These are phyloP conservation scores for Pichia sp. DNA, from an alignment of 1,139 yeast genomes.

Conservation along the genomic window DNA sequence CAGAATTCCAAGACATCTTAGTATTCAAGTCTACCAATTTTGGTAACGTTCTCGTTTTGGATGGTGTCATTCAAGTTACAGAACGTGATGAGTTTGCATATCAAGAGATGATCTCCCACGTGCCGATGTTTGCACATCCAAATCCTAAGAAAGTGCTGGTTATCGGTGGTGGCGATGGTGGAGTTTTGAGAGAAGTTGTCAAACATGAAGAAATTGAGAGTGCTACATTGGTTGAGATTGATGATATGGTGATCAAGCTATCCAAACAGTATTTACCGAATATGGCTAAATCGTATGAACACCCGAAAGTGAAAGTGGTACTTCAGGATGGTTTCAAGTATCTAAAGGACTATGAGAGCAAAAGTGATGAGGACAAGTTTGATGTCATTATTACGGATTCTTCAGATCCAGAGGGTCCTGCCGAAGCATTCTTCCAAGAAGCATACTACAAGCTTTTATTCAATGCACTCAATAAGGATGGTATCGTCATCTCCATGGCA, in stretches of 20 bases:
- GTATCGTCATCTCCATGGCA: conserved; percentile 75
- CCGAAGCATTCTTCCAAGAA: conserved; percentile 83
- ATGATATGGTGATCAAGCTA: conserved; percentile 78
- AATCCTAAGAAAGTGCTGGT: conserved; percentile 85
- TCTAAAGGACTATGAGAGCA: conserved; percentile 40
- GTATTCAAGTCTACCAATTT: conserved; percentile 83
- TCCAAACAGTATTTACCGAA: conserved; percentile 80
- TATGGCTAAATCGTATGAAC: conserved; percentile 64
- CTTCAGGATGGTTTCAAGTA: conserved; percentile 92
- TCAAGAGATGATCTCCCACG: conserved; percentile 92
- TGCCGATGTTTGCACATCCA: conserved; percentile 85
- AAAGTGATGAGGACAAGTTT: conserved; percentile 29
- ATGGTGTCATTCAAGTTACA: conserved; percentile 86
- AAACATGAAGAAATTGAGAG: conserved; percentile 78
- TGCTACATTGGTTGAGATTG: conserved; percentile 88
- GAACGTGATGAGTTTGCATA: conserved; percentile 93
- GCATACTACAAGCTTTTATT: conserved; percentile 69
- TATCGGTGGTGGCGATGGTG: conserved; percentile 97
- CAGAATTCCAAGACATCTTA: conserved; percentile 82
- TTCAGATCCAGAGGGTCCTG: conserved; percentile 98
- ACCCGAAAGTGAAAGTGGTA: conserved; percentile 76
- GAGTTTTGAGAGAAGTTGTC: conserved; percentile 86
- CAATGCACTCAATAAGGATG: conserved; percentile 53
- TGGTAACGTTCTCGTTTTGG: conserved; percentile 88
- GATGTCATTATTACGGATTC: conserved; percentile 94